Evolutionary conservation across 345 rosid species (phyloP).

Genomic region (Hibiscus tridactylites): DNA sequence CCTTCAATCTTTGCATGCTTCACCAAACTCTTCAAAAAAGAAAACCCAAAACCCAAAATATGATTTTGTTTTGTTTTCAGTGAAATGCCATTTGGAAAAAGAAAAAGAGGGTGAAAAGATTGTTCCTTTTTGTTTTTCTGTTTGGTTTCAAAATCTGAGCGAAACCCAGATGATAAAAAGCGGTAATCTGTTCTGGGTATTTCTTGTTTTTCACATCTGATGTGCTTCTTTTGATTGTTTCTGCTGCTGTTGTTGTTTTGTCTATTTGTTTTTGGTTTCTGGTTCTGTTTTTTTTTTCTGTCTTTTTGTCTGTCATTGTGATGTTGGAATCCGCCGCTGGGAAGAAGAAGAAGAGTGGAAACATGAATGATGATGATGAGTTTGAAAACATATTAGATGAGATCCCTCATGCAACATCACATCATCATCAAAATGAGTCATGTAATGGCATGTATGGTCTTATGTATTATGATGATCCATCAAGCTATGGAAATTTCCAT

Average conservation of each 20-base stretch:
- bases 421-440: constrained; percentile 9
- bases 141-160: constrained; percentile 2
- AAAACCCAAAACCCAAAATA: constrained; percentile 14
- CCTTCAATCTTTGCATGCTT: background rate
- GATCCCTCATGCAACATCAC: constrained; percentile 25
- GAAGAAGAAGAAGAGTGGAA: background rate
- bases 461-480: constrained; percentile 13
- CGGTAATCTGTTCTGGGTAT: constrained; percentile 17
- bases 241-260: background rate
- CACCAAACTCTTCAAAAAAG: constrained; percentile 8
- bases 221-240: constrained; percentile 13
- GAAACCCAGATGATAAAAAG: constrained; percentile 11
- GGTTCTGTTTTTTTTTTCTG: too few relatives aligned
- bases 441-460: constrained; percentile 12
- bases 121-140: background rate
- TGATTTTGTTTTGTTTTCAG: background rate
- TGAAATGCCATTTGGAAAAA: background rate
- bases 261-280: background rate
- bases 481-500: background rate
- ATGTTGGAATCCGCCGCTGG: constrained; percentile 7
- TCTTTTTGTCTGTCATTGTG: background rate
- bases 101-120: background rate
- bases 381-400: constrained; percentile 22
- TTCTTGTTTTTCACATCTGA: constrained; percentile 8
- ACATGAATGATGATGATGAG: constrained; percentile 19